Conservation (phyloP, 2,329 filamentous ascomycete species). For the Colletotrichum agaves region DNA sequence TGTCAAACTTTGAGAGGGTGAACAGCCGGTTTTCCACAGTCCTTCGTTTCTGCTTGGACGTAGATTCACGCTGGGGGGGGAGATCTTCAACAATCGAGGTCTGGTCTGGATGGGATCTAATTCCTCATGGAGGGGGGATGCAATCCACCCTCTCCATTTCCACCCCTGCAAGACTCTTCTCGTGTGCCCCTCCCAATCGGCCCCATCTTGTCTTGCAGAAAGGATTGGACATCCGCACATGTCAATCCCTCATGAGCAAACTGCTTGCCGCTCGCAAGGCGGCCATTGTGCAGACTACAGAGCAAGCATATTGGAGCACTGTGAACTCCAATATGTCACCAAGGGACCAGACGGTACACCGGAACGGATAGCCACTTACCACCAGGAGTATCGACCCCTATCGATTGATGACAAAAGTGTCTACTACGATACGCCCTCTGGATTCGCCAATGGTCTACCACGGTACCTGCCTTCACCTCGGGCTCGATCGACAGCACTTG, state of each 20-base stretch:
- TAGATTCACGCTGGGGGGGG: background rate
- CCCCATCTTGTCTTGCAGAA: background rate
- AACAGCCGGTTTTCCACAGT: conserved; percentile 5
- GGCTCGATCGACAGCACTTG: conserved; percentile 2
- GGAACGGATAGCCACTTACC: conserved; percentile 7
- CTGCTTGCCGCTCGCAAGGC: background rate
- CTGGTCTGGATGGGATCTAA: background rate
- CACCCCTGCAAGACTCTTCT: conserved; percentile 11
- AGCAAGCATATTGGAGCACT: no score
- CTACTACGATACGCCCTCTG: background rate
- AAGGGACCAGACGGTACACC: background rate
- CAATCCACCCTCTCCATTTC: background rate
- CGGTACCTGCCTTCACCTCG: background rate
- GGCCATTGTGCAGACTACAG: background rate
- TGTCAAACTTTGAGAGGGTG: background rate
- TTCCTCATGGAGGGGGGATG: background rate
- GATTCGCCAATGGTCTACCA: background rate
- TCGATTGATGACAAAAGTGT: background rate
- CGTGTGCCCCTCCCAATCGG: background rate
- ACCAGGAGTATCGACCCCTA: conserved; percentile 5
- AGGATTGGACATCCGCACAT: background rate
- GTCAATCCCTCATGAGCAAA: conserved; percentile 8
- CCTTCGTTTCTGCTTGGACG: conserved; percentile 13
- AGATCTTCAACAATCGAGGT: background rate
- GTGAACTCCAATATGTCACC: no score